Evolutionary conservation across 768 basidiomycete genomes (phyloP), one percentile per base, ranked within the genome.

Genomic region (Boletus subcaerulescens): DNA sequence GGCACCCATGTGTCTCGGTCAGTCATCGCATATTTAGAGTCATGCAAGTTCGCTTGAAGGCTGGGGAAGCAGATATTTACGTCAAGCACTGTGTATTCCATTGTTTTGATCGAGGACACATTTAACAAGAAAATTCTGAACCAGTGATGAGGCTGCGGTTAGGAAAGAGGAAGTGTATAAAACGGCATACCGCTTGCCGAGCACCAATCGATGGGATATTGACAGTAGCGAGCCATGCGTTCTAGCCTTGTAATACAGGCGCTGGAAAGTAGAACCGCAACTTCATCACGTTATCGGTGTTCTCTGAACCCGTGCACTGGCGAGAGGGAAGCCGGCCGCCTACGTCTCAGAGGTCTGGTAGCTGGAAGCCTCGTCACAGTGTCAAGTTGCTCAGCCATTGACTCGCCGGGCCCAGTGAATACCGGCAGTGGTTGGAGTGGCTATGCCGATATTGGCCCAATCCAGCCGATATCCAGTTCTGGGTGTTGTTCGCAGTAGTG

Each of bases 391-490:
- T 33, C 32, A 12, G 33, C 33, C 13, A 35, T 35, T 13, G 33
- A 14, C 33, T 35, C 33, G 33, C 14, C 33, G 12, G 5, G 9
- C 11, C 13, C 5, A 14, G 12, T 14, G 5, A 3, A 11, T 12
- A 33, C 33, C 3, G 33, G 12, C 9, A 14, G 38, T 9, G 18
- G 14, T 3, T n/a, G 12, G 26, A 31, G 60, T 66, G 65, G 65
- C 65, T 66, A 46, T 68, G 64, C 51, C 55, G 55, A 55, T 67
- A 48, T 32, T 53, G 52, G 24, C 54, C 48, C 42, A 20, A 60
- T 63, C 29, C 32, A 46, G 57, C 47, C 50, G 54, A 64, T 55
- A 35, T 53, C 60, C 52, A 35, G 41, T 43, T 47, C 52, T 22
- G 57, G 51, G 35, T 33, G 15, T 18, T 1, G 35, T 26, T 46